Evolutionary conservation across 495 filamentous ascomycete species (phyloP), one percentile per base, ranked within the genome.

Genomic region (Lineolata rhizophorae): DNA sequence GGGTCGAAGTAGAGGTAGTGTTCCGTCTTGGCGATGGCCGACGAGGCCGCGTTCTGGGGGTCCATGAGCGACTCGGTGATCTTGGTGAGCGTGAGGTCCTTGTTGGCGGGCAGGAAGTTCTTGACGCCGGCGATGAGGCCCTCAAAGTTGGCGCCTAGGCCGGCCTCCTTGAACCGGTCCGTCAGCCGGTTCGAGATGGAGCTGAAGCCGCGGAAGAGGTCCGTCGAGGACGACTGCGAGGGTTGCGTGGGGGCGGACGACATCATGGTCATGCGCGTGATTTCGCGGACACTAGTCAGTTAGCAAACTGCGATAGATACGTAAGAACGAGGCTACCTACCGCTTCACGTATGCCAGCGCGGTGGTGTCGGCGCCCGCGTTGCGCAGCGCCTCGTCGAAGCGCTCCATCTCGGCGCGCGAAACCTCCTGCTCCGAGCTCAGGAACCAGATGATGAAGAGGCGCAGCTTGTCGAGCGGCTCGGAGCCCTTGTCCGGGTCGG

Each of bases 11-110:
- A 95, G n/a, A 95, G 74, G 46, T 94, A 99, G 44, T 76, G 76
- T 46, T 99, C 90, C 3, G 90, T 95, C 58, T 93, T 95, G 35
- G 81, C 76, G 37, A 99, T 84, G 9, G 90, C 90, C 14, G 74
- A 82, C 2, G 79, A 81, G 9, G 78, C 82, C 1, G 90, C 85
- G 6, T 76, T 63, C 22, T 79, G 62, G 0, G 90, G 90, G 49
- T 99, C 90, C 90, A 99, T 99, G 46, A 99, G 72, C 0, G 83
- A 91, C 48, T 99, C 90, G 8, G 82, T 82, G 48, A 99, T 94
- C 53, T 95, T 93, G 30, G 90, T 95, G 25, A 95, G 65, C 0
- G 90, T 99, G 3, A 94, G 64, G 46, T 99, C 90, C 43, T 83
- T 78, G 54, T 99, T 87, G 8, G 70, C 81, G 1, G 90, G 90